phyloP scores from a whole-genome alignment of 2,329 filamentous ascomycete species.

The Sarocladium oryzae region DNA sequence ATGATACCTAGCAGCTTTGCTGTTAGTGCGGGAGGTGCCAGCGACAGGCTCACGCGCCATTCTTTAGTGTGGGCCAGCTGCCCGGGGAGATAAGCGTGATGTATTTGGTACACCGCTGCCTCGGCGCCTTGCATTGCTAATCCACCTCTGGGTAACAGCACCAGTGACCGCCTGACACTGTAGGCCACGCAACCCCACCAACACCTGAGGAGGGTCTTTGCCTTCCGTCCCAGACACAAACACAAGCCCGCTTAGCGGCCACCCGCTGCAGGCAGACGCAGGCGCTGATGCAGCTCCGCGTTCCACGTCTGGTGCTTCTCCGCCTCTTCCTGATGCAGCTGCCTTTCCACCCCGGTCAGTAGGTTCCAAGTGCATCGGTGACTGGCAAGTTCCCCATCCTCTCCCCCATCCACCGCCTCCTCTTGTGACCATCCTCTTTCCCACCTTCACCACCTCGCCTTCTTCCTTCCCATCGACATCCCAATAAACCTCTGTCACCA shows the following conservation, averaged over 20 bases:
- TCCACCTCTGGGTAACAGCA: neutral
- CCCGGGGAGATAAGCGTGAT: neutral
- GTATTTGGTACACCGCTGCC: neutral
- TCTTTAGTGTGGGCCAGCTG: neutral
- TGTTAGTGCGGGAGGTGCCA: constrained; percentile 1
- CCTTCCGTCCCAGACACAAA: neutral
- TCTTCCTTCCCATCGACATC: constrained; percentile 4
- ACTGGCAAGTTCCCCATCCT: constrained; percentile 3
- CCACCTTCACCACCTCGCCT: constrained; percentile 7
- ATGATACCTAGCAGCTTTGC: neutral
- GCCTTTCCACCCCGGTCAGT: neutral
- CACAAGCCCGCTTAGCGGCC: neutral
- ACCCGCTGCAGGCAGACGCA: constrained; percentile 5
- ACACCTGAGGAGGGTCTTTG: neutral
- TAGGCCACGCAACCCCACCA: neutral
- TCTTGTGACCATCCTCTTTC: constrained; percentile 7
- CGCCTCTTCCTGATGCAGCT: constrained; percentile 5
- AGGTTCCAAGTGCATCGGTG: neutral
- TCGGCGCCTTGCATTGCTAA: neutral
- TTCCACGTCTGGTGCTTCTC: neutral
- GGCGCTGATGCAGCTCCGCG: constrained; percentile 1
- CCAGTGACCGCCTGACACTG: neutral
- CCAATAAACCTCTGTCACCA: neutral
- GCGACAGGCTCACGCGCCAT: neutral
- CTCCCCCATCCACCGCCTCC: constrained; percentile 6